These are phyloP conservation scores for Flammula alnicola DNA, from an alignment of 1,284 basidiomycete species.

Conservation along the genomic window DNA sequence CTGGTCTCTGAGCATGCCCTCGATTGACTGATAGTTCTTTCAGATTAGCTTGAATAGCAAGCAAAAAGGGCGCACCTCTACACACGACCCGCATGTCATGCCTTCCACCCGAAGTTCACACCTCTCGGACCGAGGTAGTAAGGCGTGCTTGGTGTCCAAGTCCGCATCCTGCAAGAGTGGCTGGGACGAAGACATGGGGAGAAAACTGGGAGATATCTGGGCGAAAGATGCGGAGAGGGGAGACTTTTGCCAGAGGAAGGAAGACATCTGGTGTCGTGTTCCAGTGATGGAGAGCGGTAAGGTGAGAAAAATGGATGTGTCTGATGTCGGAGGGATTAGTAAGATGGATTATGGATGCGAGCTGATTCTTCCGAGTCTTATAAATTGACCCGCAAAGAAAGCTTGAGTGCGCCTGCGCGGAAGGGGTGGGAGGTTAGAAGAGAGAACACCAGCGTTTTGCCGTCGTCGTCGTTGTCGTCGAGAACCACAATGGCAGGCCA, in stretches of 20 bases:
- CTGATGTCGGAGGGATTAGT: constrained; percentile 15
- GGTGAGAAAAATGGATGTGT: constrained; percentile 11
- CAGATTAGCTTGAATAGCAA: neutral
- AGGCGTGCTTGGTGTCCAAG: neutral
- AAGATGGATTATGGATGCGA: constrained; percentile 7
- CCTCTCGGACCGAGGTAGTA: constrained; percentile 31
- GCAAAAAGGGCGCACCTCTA: constrained; percentile 56
- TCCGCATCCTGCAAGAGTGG: constrained; percentile 1
- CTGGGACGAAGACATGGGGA: neutral
- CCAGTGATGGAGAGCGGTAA: neutral
- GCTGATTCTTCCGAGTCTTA: constrained; percentile 6
- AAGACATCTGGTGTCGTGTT: constrained; percentile 1
- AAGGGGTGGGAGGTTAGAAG: constrained; percentile 3
- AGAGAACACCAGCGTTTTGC: neutral
- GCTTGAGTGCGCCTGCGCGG: constrained; percentile 18
- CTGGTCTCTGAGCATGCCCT: constrained; percentile 83
- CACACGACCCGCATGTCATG: constrained; percentile 90
- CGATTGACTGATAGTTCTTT: constrained; percentile 78
- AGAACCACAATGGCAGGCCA: neutral
- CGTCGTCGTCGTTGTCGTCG: constrained; percentile 7
- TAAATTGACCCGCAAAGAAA: too few relatives aligned
- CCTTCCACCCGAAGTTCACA: constrained; percentile 84
- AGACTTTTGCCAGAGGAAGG: constrained; percentile 5
- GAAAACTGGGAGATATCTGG: neutral
- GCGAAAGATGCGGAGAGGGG: constrained; percentile 5